Conservation (phyloP, 2,329 filamentous ascomycete genomes). For the Aspergillus ibericus region DNA sequence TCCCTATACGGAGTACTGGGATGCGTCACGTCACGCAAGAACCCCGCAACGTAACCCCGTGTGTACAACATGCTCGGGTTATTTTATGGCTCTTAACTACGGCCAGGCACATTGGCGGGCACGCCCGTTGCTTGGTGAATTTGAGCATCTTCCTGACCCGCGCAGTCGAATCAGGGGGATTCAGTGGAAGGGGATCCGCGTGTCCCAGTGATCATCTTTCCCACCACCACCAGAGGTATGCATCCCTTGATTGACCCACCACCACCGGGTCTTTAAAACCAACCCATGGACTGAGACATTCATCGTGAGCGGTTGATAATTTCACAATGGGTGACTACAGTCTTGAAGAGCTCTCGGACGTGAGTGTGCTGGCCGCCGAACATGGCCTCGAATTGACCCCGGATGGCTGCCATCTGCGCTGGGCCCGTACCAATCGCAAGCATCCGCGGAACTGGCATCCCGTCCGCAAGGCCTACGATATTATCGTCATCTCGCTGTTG, state of each 20-base stretch:
- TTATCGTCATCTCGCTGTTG: not conserved
- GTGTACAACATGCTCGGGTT: not conserved
- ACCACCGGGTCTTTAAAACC: not conserved
- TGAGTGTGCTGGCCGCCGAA: not conserved
- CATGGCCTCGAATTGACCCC: conserved; percentile 1
- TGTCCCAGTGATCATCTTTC: not conserved
- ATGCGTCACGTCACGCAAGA: not conserved
- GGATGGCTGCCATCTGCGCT: conserved; percentile 3
- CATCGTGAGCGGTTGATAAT: not conserved
- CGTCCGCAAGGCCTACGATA: not conserved
- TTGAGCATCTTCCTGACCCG: not conserved
- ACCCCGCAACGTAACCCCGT: not conserved
- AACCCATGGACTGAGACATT: conserved; percentile 1
- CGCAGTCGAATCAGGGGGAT: not conserved
- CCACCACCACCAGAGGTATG: not conserved
- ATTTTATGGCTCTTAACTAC: not conserved
- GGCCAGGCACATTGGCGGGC: not conserved
- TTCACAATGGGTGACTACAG: not conserved
- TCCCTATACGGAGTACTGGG: not conserved
- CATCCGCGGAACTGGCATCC: conserved; percentile 3
- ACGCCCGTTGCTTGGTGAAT: not conserved
- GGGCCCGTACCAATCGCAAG: not conserved
- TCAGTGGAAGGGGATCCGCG: not conserved
- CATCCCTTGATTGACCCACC: conserved; percentile 1
- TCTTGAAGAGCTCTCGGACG: not conserved